These are phyloP conservation scores for Pyrenochaeta sp. DNA, from an alignment of 2,329 filamentous ascomycete species.

Conservation along the genomic window DNA sequence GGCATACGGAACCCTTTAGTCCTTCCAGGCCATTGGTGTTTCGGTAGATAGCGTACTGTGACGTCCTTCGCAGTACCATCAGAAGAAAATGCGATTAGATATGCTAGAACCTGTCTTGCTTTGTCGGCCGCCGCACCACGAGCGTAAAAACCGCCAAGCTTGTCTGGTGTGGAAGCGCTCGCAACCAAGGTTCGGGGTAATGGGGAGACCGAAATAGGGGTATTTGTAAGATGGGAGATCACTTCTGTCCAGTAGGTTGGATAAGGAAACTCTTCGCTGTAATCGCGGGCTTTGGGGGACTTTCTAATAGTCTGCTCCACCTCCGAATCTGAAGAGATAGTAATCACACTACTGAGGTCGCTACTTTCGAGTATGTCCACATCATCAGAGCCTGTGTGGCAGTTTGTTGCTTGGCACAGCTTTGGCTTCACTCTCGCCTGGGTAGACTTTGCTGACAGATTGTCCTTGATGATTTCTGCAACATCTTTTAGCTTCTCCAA, in stretches of 20 bases:
- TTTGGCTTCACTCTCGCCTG: constrained; percentile 11
- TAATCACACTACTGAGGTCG: constrained; percentile 52
- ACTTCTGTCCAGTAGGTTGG: constrained; percentile 96
- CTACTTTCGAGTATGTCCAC: constrained; percentile 53
- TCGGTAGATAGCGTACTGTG: constrained; percentile 87
- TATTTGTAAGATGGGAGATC: constrained; percentile 80
- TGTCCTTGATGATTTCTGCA: not conserved
- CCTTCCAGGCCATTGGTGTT: constrained; percentile 82
- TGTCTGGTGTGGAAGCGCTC: constrained; percentile 74
- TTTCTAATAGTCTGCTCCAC: constrained; percentile 61
- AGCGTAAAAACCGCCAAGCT: constrained; percentile 79
- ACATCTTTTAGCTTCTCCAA: constrained; percentile 30
- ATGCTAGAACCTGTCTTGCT: constrained; percentile 87
- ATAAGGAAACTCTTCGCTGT: constrained; percentile 80
- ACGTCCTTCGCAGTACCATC: constrained; percentile 95
- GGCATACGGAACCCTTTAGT: constrained; percentile 86
- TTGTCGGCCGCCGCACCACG: constrained; percentile 84
- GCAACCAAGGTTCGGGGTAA: constrained; percentile 56
- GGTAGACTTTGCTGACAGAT: not conserved
- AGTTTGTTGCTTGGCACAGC: constrained; percentile 8
- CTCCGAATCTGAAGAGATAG: constrained; percentile 57
- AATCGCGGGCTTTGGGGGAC: constrained; percentile 57
- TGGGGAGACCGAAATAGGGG: constrained; percentile 80
- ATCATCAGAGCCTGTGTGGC: constrained; percentile 7
- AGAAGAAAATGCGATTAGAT: constrained; percentile 81